These are phyloP conservation scores for Trametes villosa DNA, from an alignment of 768 basidiomycete species.

Conservation along the genomic window DNA sequence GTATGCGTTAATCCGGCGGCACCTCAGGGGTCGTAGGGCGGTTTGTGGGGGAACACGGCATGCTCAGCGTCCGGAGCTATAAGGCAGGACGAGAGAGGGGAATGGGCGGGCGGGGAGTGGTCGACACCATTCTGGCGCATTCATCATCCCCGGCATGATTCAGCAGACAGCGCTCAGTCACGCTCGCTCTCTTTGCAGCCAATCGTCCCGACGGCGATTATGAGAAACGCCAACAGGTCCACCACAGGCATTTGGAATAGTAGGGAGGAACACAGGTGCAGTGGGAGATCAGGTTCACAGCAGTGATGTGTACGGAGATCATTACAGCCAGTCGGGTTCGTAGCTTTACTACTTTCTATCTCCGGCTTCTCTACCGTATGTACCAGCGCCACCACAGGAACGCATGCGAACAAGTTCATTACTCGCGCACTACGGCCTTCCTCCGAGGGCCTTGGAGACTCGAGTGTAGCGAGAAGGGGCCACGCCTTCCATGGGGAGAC, in stretches of 20 bases:
- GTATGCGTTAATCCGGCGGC: conserved; percentile 5
- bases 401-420: too few relatives aligned
- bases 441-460: too few relatives aligned
- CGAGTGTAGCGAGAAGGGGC: too few relatives aligned
- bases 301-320: neutral
- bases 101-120: conserved; percentile 23
- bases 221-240: neutral
- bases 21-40: neutral
- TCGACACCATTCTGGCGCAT: conserved; percentile 24
- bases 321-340: neutral
- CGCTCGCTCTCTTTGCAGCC: conserved; percentile 3
- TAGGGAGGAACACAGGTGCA: conserved; percentile 1
- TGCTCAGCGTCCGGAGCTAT: conserved; percentile 11
- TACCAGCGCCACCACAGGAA: neutral
- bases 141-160: conserved; percentile 22
- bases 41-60: conserved; percentile 13
- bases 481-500: too few relatives aligned
- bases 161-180: conserved; percentile 21
- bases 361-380: neutral
- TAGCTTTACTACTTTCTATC: neutral
- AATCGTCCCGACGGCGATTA: conserved; percentile 6
- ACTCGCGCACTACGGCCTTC: too few relatives aligned
- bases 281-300: neutral
- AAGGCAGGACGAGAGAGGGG: conserved; percentile 7
- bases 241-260: conserved; percentile 21